Evolutionary conservation across 176 grass and related monocot genomes (phyloP), one percentile per base, ranked within the genome.

Genomic region (Oryza punctata): DNA sequence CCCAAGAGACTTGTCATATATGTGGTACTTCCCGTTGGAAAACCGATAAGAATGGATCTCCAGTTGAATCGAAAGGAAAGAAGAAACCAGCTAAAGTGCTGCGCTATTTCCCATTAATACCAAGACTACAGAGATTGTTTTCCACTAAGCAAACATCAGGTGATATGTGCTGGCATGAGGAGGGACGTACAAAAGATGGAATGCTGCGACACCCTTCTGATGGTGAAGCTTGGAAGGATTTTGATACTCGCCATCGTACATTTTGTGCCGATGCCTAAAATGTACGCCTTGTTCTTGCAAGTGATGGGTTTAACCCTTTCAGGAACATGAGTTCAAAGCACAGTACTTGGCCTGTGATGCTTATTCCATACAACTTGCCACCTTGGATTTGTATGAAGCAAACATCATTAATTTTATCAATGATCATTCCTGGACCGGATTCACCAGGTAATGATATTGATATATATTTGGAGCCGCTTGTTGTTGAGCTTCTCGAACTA

Each of bases 61-160:
- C 25, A 24, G 4, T 12, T 47, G 2, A 33, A 65, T 2, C 0
- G 3, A 47, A 75, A 6, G 72, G 70, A 52, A 70, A 82, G 18
- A 75, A 75, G 73, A 59, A 33, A 75, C 73, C 18, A 63, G 45
- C 81, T 35, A 88, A 88, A 67, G 24, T 85, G 11, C 70, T 89
- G 68, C 69, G 54, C 2, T 79, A 89, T 44, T 85, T 89, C 25
- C 82, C 67, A 21, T 76, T 89, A 28, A 81, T 75, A 60, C 70
- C 59, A 46, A 85, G 32, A 35, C 33, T 85, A 1, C 27, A 76
- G n/a, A 78, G 81, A 25, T 47, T 89, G 5, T 89, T 80, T 75
- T 73, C 66, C 47, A 52, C 52, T 80, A 43, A 38, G 3, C 24
- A 66, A 28, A 78, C 76, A 19, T 44, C 61, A 29, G 16, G 2